A percentile compares a stretch with the other conserved stretches of the same genome.
phyloP scores from a whole-genome alignment of 139 green algal species.

The Eudorina sp. region DNA sequence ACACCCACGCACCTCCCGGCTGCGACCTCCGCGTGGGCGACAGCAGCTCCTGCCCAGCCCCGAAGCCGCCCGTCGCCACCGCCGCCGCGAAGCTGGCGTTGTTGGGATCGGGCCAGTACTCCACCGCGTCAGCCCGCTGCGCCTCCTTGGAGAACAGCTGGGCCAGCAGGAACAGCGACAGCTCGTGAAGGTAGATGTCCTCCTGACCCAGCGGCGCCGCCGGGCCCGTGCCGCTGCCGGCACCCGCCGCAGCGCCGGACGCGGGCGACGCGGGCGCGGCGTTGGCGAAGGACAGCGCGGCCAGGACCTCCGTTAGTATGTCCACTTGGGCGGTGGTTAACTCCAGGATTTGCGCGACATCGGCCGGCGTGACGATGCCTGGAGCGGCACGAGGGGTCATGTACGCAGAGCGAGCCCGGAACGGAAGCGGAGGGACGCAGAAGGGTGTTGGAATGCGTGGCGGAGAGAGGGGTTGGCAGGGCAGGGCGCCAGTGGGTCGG shows the following conservation, averaged over 20 bases:
- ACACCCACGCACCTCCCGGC: not conserved
- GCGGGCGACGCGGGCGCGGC: not conserved
- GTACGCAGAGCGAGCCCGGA: too few relatives aligned
- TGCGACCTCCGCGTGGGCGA: constrained; percentile 51
- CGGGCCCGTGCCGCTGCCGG: not conserved
- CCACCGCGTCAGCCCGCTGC: constrained; percentile 73
- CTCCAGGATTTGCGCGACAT: constrained; percentile 53
- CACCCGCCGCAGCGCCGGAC: too few relatives aligned
- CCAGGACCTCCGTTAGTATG: constrained; percentile 54
- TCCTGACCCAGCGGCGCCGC: constrained; percentile 7
- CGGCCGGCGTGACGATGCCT: constrained; percentile 50
- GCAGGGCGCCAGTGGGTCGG: too few relatives aligned
- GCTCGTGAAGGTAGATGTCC: constrained; percentile 68
- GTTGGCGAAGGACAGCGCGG: constrained; percentile 45
- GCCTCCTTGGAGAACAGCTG: constrained; percentile 79
- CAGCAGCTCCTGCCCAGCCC: constrained; percentile 32
- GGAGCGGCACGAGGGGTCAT: too few relatives aligned
- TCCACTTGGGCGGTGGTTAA: constrained; percentile 58
- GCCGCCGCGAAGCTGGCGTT: constrained; percentile 11
- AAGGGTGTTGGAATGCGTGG: too few relatives aligned
- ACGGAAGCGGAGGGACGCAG: too few relatives aligned
- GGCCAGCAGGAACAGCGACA: constrained; percentile 80
- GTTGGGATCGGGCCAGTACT: constrained; percentile 79
- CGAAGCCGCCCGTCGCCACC: not conserved
- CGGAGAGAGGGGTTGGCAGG: too few relatives aligned